These are phyloP conservation scores for Terfezia boudieri DNA, from an alignment of 495 filamentous ascomycete species.

Conservation along the genomic window DNA sequence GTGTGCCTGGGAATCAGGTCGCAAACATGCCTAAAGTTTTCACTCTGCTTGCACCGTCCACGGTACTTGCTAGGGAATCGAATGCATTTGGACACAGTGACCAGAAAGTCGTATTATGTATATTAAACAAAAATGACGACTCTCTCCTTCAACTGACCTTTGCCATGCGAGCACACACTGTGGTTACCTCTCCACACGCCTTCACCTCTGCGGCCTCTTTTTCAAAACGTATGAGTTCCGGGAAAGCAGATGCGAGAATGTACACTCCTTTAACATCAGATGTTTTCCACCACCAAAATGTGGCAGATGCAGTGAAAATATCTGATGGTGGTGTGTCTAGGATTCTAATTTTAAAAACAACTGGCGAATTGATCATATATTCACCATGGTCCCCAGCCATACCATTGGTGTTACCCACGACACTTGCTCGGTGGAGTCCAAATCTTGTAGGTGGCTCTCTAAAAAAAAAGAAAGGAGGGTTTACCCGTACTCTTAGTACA, in stretches of 20 bases:
- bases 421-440: constrained; percentile 17
- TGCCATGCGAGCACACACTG: constrained; percentile 23
- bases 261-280: constrained; percentile 15
- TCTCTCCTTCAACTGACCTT: constrained; percentile 46
- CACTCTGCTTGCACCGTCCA: constrained; percentile 35
- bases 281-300: constrained; percentile 27
- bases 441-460: constrained; percentile 19
- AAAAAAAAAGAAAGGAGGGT: constrained; percentile 16
- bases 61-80: constrained; percentile 25
- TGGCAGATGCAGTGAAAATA: constrained; percentile 54
- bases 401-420: constrained; percentile 30
- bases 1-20: neutral
- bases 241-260: neutral
- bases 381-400: constrained; percentile 49
- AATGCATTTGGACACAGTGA: constrained; percentile 8
- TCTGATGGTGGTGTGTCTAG: constrained; percentile 43
- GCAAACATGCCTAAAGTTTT: constrained; percentile 31
- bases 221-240: neutral
- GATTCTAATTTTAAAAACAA: constrained; percentile 42
- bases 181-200: neutral
- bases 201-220: neutral
- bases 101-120: constrained; percentile 38
- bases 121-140: constrained; percentile 43
- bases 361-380: constrained; percentile 44
- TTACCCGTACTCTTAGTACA: constrained; percentile 15